Evolutionary conservation across 192 early-diverging fungal species (phyloP).

Genomic region (Dispira parvispora): DNA sequence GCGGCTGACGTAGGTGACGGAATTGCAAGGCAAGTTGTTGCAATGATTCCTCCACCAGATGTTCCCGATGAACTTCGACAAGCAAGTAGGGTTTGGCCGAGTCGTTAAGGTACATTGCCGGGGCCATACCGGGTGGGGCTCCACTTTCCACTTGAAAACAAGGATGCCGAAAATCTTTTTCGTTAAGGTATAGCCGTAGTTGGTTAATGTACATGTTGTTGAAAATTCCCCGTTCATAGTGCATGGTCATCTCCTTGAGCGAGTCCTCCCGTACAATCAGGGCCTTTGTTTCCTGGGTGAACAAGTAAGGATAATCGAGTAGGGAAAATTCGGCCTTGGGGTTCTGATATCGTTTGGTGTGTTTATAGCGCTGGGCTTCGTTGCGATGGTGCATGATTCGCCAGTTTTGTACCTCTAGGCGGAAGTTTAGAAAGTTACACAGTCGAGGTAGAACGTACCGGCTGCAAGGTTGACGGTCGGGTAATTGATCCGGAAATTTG

Average conservation of each 20-base stretch:
- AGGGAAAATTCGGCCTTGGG: background rate
- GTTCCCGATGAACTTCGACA: slow-evolving; percentile 42
- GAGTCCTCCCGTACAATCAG: background rate
- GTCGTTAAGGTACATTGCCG: background rate
- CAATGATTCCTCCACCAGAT: slow-evolving; percentile 50
- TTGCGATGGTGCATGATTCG: background rate
- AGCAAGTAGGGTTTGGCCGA: slow-evolving; percentile 38
- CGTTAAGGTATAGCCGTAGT: background rate
- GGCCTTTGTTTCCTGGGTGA: slow-evolving; percentile 3
- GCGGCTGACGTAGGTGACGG: slow-evolving; percentile 55
- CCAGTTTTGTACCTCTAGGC: background rate
- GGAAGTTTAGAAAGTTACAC: background rate
- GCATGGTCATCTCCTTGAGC: slow-evolving; percentile 4
- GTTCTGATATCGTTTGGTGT: background rate
- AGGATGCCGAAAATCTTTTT: background rate
- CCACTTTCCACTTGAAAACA: background rate
- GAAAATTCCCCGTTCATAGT: background rate
- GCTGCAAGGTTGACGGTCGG: background rate
- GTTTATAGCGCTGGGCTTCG: background rate
- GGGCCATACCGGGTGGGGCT: background rate
- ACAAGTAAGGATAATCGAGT: background rate
- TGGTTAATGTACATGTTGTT: slow-evolving; percentile 1
- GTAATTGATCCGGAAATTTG: background rate
- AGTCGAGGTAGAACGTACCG: background rate
- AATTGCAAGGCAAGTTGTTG: slow-evolving; percentile 46